Evolutionary conservation across 352 stramenopile species (phyloP), one percentile per base, ranked within the genome.

Genomic region (Phytophthora meadii): DNA sequence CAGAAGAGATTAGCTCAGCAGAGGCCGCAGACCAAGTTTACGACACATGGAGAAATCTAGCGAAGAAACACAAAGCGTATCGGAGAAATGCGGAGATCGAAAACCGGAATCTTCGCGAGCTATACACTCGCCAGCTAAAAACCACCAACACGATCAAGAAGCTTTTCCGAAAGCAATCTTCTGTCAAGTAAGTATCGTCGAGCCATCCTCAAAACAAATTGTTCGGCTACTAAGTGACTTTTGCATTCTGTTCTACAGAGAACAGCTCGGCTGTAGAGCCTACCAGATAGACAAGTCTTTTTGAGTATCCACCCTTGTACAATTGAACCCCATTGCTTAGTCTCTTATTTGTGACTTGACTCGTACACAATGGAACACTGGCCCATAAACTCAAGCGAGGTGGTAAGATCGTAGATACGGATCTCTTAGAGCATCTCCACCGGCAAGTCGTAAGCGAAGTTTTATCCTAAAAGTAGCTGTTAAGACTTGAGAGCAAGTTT

Each of bases 111-210:
- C 40, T 47, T 12, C 17, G 40, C 4, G 40, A 47, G 17, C 17
- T 47, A 4, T 47, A 47, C 17, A 24, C 40, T 27, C 40, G 17
- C 17, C 40, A 47, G 40, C 40, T 47, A 11, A 47, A 47, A 47
- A 47, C 40, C 8, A 27, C 17, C n/a, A 47, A 47, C 22, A 15
- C 40, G 17, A 15, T 47, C 17, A 47, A 47, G 40, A 47, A 28
- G 22, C 40, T 47, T 47, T 28, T 47, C 2, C 40, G 40, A 47
- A 47, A 28, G 40, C 40, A 47, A 22, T 22, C 17, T 22, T 47
- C 17, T 47, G 22, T 28, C 40, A 47, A 47, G 40, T 47, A 47
- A 47, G 40, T 47, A 27, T 22, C 15, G 37, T 22, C 37, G n/a
- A 42, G 37, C 5, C 37, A 8, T 22, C 9, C 6, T n/a, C 14